Conservation (phyloP, 352 stramenopile species). For the Globisporangium nunn region DNA sequence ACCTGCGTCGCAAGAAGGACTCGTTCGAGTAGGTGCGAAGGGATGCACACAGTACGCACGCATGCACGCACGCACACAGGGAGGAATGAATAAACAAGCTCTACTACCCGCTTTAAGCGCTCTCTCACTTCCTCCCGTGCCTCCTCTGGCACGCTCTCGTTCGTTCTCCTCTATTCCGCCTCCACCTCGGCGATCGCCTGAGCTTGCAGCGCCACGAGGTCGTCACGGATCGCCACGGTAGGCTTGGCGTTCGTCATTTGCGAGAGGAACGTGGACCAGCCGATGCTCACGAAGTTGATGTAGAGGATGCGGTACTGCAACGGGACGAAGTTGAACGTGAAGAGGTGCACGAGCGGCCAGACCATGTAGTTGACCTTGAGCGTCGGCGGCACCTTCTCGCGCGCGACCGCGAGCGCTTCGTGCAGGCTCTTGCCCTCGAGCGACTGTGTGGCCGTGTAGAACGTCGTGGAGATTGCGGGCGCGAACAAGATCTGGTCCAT, state of each 20-base stretch:
- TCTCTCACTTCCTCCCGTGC: background rate
- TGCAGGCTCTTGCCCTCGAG: constrained; percentile 28
- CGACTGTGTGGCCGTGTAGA: constrained; percentile 33
- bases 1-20: constrained; percentile 73
- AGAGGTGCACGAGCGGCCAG: constrained; percentile 38
- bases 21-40: constrained; percentile 37
- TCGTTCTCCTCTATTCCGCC: background rate
- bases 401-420: constrained; percentile 27
- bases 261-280: constrained; percentile 44
- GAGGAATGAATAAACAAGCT: background rate
- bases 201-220: background rate
- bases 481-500: constrained; percentile 41
- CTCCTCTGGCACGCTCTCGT: background rate
- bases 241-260: constrained; percentile 28
- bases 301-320: constrained; percentile 49
- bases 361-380: constrained; percentile 38
- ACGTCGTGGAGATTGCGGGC: constrained; percentile 28
- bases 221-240: background rate
- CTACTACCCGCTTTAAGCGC: background rate
- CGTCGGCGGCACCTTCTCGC: constrained; percentile 28
- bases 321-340: constrained; percentile 42
- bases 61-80: background rate
- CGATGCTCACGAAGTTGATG: constrained; percentile 42
- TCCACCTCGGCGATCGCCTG: background rate
- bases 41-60: background rate